Evolutionary conservation across 164 flowering plant species (phyloP).

Genomic region (Buxus sempervirens): DNA sequence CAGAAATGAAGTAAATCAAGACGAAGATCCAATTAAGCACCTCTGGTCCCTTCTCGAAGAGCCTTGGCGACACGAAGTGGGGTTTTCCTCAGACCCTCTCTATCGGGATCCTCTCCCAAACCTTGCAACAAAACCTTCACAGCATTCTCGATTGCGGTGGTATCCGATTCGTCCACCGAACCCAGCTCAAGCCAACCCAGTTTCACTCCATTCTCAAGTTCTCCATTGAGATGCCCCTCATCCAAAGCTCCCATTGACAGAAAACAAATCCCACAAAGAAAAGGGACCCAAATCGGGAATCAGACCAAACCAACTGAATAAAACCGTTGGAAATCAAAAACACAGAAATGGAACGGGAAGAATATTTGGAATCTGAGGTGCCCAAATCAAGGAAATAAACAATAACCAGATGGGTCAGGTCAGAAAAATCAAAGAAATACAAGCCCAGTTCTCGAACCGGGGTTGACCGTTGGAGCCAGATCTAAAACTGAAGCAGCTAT

Average conservation of each 20-base stretch:
- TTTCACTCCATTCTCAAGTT: constrained; percentile 51
- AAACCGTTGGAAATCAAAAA: not conserved
- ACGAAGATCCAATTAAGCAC: no score
- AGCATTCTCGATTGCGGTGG: constrained; percentile 56
- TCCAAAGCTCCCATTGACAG: constrained; percentile 82
- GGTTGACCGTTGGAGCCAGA: no score
- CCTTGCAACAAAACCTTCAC: constrained; percentile 80
- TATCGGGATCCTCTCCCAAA: constrained; percentile 75
- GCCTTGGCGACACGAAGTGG: constrained; percentile 95
- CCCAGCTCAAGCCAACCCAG: no score
- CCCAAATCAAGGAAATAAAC: constrained; percentile 2
- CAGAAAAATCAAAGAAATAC: not conserved
- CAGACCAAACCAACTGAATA: not conserved
- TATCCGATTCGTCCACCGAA: constrained; percentile 38
- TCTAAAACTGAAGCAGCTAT: not conserved
- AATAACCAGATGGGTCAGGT: not conserved
- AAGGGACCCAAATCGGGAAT: constrained; percentile 10
- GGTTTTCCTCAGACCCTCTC: constrained; percentile 87
- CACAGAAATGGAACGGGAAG: not conserved
- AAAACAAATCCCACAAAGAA: constrained; percentile 14
- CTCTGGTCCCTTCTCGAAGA: constrained; percentile 81
- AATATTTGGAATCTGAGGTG: not conserved
- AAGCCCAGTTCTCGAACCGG: no score
- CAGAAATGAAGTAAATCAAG: not conserved
- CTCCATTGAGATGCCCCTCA: constrained; percentile 49